These are phyloP conservation scores for Dentipellis fragilis DNA, from an alignment of 768 basidiomycete genomes.

Conservation along the genomic window DNA sequence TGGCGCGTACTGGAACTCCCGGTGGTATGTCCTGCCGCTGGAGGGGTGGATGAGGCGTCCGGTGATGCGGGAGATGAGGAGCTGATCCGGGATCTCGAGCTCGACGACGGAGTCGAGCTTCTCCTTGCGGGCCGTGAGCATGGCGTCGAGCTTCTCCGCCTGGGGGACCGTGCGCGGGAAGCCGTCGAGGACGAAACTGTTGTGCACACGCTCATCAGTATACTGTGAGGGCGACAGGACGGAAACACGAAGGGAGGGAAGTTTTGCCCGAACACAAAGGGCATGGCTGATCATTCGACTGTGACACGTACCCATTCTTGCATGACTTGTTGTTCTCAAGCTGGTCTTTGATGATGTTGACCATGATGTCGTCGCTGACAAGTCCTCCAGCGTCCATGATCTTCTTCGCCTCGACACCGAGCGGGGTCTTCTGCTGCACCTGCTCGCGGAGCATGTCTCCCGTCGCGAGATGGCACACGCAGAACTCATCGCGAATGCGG, in stretches of 20 bases:
- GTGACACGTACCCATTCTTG: conserved; percentile 81
- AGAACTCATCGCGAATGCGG: conserved; percentile 83
- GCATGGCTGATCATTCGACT: not conserved
- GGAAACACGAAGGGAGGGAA: not conserved
- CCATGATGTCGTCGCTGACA: conserved; percentile 94
- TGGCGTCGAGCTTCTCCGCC: conserved; percentile 89
- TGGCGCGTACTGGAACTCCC: conserved; percentile 75
- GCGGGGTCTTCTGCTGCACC: conserved; percentile 73
- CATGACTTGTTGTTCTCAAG: conserved; percentile 87
- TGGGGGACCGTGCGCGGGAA: conserved; percentile 97
- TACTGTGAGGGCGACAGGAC: not conserved
- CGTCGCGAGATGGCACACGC: conserved; percentile 96
- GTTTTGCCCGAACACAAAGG: not conserved
- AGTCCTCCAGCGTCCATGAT: conserved; percentile 97
- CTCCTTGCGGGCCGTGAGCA: conserved; percentile 78
- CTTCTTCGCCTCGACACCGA: conserved; percentile 91
- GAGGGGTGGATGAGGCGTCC: conserved; percentile 88
- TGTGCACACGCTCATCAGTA: not conserved
- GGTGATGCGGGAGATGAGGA: conserved; percentile 96
- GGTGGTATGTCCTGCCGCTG: conserved; percentile 90
- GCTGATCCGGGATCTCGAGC: conserved; percentile 84
- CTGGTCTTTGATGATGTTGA: conserved; percentile 95
- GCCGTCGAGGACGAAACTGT: conserved; percentile 96
- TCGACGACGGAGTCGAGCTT: conserved; percentile 89
- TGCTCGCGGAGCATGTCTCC: conserved; percentile 98